Base-by-base conservation (phyloP, 345 rosid species). In the Lepidium africanum region DNA sequence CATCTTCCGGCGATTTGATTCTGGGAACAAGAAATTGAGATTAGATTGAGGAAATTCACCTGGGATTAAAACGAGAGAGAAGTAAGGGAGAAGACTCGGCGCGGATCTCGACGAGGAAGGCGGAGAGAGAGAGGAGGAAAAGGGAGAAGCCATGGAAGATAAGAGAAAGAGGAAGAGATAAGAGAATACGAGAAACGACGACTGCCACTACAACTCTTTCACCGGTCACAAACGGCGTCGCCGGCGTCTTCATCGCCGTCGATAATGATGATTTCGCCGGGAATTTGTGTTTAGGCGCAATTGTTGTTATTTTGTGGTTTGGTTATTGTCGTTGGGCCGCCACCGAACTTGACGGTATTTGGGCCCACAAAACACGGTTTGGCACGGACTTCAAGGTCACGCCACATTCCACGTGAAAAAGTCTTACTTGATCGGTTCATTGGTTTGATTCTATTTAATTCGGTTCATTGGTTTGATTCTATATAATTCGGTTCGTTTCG, bases 151-250 rank as follows among this genome's bases (percentile, higher is more conserved):
- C 99, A 47, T 86, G 95, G 21, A 69, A 67, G 72, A 91, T 69
- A 15, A 90, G 87, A 52, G 88, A 78, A 2, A 59, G 32, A 36
- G 97, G 95, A 15, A 87, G 82, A 47, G 95, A 84, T 71, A 48
- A 67, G 63, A 89, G 76, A 42, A 88, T 68, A 45, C 80, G 80
- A 56, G 71, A 67, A 38, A 85, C 66, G 64, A 89, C 85, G 37
- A 88, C 73, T 39, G 77, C 59, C 9, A 91, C 95, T 47, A 94
- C 87, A 11, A 81, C 91, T 77, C 97, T 85, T 81, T 94, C 99
- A 65, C 99, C 99, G 74, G 77, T 88, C 15, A 81, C 14, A 23
- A 67, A 56, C 60, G 78, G 23, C 85, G 80, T 63, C 48, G 32
- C n/a, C 55, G 51, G 32, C n/a, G 63, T 39, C 19, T 39, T 13